Conservation (phyloP, 164 flowering plant species). For the Vitis labrusca region DNA sequence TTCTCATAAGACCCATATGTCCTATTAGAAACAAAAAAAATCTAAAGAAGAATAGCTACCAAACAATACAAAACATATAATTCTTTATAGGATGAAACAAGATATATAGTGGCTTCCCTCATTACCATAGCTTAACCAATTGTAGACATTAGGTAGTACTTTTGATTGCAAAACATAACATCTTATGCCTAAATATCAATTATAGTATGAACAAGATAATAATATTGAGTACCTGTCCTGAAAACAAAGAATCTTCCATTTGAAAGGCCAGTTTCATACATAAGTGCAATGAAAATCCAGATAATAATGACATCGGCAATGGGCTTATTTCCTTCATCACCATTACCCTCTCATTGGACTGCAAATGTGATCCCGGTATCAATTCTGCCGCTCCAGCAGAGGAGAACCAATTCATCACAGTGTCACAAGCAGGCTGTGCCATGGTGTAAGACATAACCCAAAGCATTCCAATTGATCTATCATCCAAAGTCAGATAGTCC, state of each 20-base stretch:
- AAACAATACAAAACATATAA: too few species aligned
- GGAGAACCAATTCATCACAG: slow-evolving; percentile 76
- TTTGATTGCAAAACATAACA: neutral
- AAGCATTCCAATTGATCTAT: slow-evolving; percentile 95
- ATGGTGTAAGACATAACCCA: slow-evolving; percentile 98
- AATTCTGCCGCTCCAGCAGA: slow-evolving; percentile 77
- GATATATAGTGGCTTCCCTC: too few species aligned
- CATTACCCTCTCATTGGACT: slow-evolving; percentile 77
- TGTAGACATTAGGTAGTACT: too few species aligned
- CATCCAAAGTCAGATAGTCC: slow-evolving; percentile 93
- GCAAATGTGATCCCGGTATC: slow-evolving; percentile 63
- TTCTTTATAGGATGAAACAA: too few species aligned
- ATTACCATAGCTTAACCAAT: too few species aligned
- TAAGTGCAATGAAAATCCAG: slow-evolving; percentile 85
- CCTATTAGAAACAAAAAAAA: too few species aligned
- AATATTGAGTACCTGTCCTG: slow-evolving; percentile 61
- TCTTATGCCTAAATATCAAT: neutral
- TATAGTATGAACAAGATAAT: neutral
- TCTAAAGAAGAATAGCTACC: too few species aligned
- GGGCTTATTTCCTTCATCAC: slow-evolving; percentile 85
- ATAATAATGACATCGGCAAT: slow-evolving; percentile 79
- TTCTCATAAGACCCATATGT: too few species aligned
- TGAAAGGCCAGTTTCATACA: slow-evolving; percentile 74
- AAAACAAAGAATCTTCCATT: slow-evolving; percentile 86
- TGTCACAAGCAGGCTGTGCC: slow-evolving; percentile 95